These are phyloP conservation scores for Nectriaceae sp. DNA, from an alignment of 2,329 filamentous ascomycete species.

Conservation along the genomic window DNA sequence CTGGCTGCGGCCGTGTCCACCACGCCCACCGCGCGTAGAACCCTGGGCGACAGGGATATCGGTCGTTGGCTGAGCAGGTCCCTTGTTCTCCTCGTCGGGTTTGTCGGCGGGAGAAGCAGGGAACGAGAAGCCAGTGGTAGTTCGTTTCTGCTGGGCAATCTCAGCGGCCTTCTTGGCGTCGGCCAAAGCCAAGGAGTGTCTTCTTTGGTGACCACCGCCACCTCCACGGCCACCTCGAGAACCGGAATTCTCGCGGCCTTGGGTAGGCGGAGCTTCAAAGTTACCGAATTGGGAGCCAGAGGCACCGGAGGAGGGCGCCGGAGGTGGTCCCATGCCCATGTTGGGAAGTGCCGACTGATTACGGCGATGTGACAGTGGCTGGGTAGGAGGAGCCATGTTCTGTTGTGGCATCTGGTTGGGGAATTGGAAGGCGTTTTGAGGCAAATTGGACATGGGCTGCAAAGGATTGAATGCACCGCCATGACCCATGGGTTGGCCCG, in stretches of 20 bases:
- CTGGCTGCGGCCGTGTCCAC: constrained; percentile 77
- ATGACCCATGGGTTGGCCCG: constrained; percentile 73
- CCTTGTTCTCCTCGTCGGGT: constrained; percentile 50
- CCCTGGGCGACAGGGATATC: constrained; percentile 41
- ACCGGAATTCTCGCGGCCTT: constrained; percentile 39
- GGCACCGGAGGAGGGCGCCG: constrained; percentile 88
- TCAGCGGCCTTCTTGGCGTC: constrained; percentile 98
- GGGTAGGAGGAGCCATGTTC: constrained; percentile 75
- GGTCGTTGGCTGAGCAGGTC: constrained; percentile 30
- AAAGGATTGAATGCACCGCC: constrained; percentile 74
- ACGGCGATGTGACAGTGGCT: constrained; percentile 86
- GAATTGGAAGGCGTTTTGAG: constrained; percentile 87
- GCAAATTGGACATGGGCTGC: constrained; percentile 78
- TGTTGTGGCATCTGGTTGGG: constrained; percentile 75
- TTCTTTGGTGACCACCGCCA: constrained; percentile 80
- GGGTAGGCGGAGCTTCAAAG: constrained; percentile 61
- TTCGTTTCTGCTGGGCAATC: constrained; percentile 93
- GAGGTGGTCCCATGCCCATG: constrained; percentile 84
- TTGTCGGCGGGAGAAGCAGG: constrained; percentile 69
- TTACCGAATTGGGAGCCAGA: constrained; percentile 79
- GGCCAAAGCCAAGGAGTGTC: constrained; percentile 90
- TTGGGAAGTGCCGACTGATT: constrained; percentile 97
- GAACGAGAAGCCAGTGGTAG: constrained; percentile 92
- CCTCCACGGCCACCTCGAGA: constrained; percentile 71
- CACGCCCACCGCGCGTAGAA: constrained; percentile 55